Percentiles rank a stretch among this genome's conserved stretches.
These are phyloP conservation scores for Andrographis paniculata DNA, from an alignment of 305 asterid species.

Conservation along the genomic window DNA sequence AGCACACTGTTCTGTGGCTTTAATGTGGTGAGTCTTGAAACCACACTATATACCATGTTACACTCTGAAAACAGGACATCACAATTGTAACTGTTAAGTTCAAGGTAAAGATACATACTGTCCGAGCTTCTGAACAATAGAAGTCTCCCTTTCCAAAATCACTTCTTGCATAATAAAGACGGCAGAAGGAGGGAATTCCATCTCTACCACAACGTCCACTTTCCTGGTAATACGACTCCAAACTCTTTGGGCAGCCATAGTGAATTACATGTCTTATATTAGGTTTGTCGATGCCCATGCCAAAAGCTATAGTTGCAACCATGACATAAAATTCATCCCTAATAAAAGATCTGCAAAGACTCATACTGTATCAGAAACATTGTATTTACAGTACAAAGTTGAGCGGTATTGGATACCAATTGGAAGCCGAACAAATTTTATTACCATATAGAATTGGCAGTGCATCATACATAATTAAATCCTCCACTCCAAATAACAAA, in stretches of 20 bases:
- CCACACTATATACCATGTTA: no score
- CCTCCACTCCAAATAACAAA: constrained; percentile 1
- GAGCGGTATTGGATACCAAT: constrained; percentile 4
- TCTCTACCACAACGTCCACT: constrained; percentile 99
- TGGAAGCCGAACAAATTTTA: constrained; percentile 9
- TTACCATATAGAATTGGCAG: constrained; percentile 2
- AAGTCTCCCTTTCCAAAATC: constrained; percentile 79
- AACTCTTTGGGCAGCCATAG: constrained; percentile 96
- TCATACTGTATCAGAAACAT: constrained; percentile 13
- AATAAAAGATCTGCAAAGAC: constrained; percentile 70
- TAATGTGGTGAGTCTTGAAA: no score
- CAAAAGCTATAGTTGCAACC: constrained; percentile 97
- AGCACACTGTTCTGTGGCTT: no score
- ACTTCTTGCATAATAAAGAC: constrained; percentile 74
- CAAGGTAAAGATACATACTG: constrained; percentile 39
- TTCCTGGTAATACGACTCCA: constrained; percentile 97
- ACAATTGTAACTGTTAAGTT: constrained; percentile 17
- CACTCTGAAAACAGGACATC: no score
- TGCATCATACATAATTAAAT: constrained; percentile 9
- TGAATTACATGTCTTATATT: constrained; percentile 86
- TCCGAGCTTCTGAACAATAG: constrained; percentile 71
- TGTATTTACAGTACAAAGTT: neutral
- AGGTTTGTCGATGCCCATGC: constrained; percentile 99
- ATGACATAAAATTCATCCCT: constrained; percentile 89
- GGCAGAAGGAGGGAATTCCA: constrained; percentile 84